These are phyloP conservation scores for Aspergillus oerlinghausenensis DNA, from an alignment of 2,329 filamentous ascomycete species.

Conservation along the genomic window DNA sequence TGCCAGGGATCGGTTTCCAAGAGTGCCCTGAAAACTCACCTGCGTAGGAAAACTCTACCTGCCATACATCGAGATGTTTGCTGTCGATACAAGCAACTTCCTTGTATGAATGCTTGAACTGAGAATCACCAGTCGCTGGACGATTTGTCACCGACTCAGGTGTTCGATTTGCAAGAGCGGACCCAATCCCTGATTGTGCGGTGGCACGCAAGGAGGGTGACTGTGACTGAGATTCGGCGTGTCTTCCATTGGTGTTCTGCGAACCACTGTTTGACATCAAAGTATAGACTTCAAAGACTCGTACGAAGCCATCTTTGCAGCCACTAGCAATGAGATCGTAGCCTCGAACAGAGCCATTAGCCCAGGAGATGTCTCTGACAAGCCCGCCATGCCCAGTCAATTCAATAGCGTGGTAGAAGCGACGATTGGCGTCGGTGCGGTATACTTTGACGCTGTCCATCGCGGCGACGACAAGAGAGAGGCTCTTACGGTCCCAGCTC, in stretches of 20 bases:
- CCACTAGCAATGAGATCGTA: slow-evolving; percentile 89
- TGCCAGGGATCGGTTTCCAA: too few species aligned
- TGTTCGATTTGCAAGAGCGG: slow-evolving; percentile 35
- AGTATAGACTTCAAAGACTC: slow-evolving; percentile 69
- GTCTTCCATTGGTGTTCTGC: slow-evolving; percentile 24
- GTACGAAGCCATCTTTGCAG: slow-evolving; percentile 83
- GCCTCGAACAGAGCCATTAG: slow-evolving; percentile 81
- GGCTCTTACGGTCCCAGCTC: slow-evolving; percentile 72
- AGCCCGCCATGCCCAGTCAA: slow-evolving; percentile 69
- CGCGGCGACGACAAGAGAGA: slow-evolving; percentile 78
- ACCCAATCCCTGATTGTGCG: slow-evolving; percentile 40
- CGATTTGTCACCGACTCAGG: slow-evolving; percentile 29
- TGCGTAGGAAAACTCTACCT: slow-evolving; percentile 41
- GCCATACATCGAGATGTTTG: slow-evolving; percentile 43
- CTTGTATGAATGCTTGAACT: slow-evolving; percentile 39
- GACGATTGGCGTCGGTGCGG: slow-evolving; percentile 66
- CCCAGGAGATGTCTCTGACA: slow-evolving; percentile 87
- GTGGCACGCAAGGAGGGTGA: slow-evolving; percentile 29
- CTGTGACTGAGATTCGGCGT: slow-evolving; percentile 22
- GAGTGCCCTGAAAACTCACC: slow-evolving; percentile 23
- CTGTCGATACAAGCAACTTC: slow-evolving; percentile 42
- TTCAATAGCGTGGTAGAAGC: slow-evolving; percentile 80
- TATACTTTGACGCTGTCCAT: slow-evolving; percentile 82
- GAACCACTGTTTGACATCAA: slow-evolving; percentile 22
- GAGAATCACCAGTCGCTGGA: slow-evolving; percentile 30